Base-by-base conservation (phyloP, 1,139 yeast genomes). In the Pichia inconspicua region DNA sequence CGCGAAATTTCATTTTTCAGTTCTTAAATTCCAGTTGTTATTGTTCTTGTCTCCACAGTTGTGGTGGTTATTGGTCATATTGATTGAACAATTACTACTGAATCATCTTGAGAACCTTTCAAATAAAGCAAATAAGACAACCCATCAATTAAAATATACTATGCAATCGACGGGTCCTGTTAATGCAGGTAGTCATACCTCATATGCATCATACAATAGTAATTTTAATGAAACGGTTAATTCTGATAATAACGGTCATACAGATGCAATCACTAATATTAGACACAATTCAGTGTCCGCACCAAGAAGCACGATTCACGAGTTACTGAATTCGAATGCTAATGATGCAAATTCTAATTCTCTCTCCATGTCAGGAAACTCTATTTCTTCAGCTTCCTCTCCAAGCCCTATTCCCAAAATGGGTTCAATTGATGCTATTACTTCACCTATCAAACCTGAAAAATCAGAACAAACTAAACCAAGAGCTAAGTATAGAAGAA, bases 401-500 rank as follows among this genome's bases (percentile, higher is more conserved):
- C 41, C 50, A 25, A 41, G 48, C 31, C 48, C 44, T 42, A 45
- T 25, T 25, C 47, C 19, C 28, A 41, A 27, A 35, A 43, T 38
- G 11, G 12, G 15, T n/a, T 38, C 19, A 42, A 15, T 36, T 25
- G 27, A 35, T 39, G 15, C 39, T 17, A 45, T 41, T 32, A 35
- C 46, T 27, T 25, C 40, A 17, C 25, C 36, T 6, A 9, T 15
- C 40, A 48, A 28, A 42, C 42, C 49, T 15, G 37, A 34, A 34
- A 34, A 34, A 15, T 15, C 15, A 6, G 42, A 43, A 9, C 37
- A 25, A 2, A 28, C 35, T 22, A 45, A 42, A 32, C 45, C 47
- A 12, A 53, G 52, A 36, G 51, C 45, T 50, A 55, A 55, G 42
- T 30, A 57, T 27, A 52, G 58, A 47, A 54, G 58, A 40, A 55